Evolutionary conservation across 768 basidiomycete species (phyloP).

Genomic region (Collybia mongolica): DNA sequence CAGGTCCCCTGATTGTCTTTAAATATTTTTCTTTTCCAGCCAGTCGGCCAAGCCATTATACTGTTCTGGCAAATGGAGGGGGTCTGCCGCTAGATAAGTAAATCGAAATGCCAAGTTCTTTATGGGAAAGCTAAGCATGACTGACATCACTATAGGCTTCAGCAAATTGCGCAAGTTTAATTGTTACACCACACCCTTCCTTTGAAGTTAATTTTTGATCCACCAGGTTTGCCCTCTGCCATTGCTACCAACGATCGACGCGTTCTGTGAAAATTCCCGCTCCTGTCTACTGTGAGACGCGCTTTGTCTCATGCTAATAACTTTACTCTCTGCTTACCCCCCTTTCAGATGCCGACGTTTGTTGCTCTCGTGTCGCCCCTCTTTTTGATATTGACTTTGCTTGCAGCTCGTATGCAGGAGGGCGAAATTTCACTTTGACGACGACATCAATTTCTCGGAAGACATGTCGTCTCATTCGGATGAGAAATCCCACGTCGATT

Average conservation of each 20-base stretch:
- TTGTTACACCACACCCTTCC: slow-evolving; percentile 17
- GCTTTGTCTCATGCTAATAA: neutral
- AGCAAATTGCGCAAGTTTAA: slow-evolving; percentile 49
- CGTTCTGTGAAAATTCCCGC: slow-evolving; percentile 75
- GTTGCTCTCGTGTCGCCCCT: slow-evolving; percentile 12
- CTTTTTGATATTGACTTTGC: neutral
- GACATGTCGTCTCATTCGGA: slow-evolving; percentile 35
- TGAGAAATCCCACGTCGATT: slow-evolving; percentile 19
- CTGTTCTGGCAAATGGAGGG: slow-evolving; percentile 35
- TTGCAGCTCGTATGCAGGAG: slow-evolving; percentile 53
- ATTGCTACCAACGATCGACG: slow-evolving; percentile 67
- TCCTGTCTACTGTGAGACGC: slow-evolving; percentile 62
- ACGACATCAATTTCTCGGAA: slow-evolving; percentile 30
- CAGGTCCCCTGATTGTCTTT: neutral
- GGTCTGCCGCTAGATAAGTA: slow-evolving; percentile 29
- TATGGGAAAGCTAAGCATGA: neutral
- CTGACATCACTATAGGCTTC: slow-evolving; percentile 27
- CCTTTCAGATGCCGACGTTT: slow-evolving; percentile 53
- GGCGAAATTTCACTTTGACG: slow-evolving; percentile 49
- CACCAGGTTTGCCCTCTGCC: slow-evolving; percentile 48
- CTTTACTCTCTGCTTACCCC: neutral
- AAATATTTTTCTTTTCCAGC: slow-evolving; percentile 31
- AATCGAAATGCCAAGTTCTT: slow-evolving; percentile 13
- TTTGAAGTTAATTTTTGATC: neutral
- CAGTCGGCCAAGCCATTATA: slow-evolving; percentile 57